These are phyloP conservation scores for Syzygium aromaticum DNA, from an alignment of 345 rosid genomes.

Conservation along the genomic window DNA sequence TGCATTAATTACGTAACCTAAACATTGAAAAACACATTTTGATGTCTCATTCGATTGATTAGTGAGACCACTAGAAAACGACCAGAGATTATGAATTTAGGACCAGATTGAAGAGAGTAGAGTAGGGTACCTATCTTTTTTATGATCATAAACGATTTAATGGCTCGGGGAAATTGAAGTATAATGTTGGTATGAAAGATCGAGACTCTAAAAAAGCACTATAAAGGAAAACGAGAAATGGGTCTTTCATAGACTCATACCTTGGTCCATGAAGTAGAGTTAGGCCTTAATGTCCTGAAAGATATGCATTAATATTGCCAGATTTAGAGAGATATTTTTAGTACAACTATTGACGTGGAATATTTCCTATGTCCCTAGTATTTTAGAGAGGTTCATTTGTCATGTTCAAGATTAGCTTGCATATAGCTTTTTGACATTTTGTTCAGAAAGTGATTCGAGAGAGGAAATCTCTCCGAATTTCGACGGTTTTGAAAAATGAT, in stretches of 20 bases:
- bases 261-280: neutral
- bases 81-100: neutral
- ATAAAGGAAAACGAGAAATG: neutral
- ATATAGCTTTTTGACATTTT: neutral
- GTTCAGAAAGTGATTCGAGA: neutral
- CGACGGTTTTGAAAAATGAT: neutral
- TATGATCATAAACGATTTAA: neutral
- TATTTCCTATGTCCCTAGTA: neutral
- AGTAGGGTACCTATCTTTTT: neutral
- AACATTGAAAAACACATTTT: neutral
- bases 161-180: neutral
- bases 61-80: neutral
- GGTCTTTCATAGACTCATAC: neutral
- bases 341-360: neutral
- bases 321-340: neutral
- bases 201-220: neutral
- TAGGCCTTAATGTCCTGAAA: neutral
- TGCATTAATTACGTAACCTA: neutral
- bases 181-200: neutral
- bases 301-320: neutral
- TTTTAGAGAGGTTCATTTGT: neutral
- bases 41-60: neutral
- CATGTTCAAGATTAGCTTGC: neutral
- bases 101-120: neutral
- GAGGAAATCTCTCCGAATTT: neutral